phyloP scores from a whole-genome alignment of 2,329 filamentous ascomycete species.

The Fusarium sp. region DNA sequence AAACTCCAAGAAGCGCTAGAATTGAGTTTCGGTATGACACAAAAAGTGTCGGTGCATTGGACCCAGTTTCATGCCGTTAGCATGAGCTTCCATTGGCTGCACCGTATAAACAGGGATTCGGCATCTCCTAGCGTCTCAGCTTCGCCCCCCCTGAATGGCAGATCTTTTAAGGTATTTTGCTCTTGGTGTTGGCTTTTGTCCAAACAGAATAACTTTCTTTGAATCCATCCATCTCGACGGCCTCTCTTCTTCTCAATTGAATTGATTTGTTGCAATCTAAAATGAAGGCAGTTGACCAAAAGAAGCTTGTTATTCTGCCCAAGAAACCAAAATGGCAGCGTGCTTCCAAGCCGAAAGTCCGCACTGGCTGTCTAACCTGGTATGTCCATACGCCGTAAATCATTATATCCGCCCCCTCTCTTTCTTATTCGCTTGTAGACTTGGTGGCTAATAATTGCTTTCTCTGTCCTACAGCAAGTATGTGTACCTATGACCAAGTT shows the following conservation, averaged over 20 bases:
- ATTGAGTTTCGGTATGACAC: slow-evolving; percentile 5
- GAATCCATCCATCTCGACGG: neutral
- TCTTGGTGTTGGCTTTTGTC: slow-evolving; percentile 7
- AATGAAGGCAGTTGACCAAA: neutral
- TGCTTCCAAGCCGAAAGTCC: slow-evolving; percentile 31
- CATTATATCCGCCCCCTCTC: neutral
- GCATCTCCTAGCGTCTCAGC: neutral
- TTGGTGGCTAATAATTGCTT: neutral
- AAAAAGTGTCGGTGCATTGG: neutral
- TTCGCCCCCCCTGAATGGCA: slow-evolving; percentile 8
- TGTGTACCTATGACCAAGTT: neutral
- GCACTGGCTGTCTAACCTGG: slow-evolving; percentile 41
- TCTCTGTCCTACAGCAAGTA: neutral
- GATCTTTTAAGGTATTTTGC: slow-evolving; percentile 2
- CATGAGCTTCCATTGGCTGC: neutral
- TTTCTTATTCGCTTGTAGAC: neutral
- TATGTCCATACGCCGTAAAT: slow-evolving; percentile 5
- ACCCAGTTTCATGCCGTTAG: neutral
- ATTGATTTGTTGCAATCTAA: neutral
- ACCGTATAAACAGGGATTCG: slow-evolving; percentile 5
- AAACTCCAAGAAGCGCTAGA: neutral
- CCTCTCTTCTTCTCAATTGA: neutral
- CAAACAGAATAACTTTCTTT: slow-evolving; percentile 16
- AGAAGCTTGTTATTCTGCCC: slow-evolving; percentile 6
- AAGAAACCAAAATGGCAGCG: slow-evolving; percentile 28